A percentile compares a stretch with the other conserved stretches of the same genome.
Conservation (phyloP, 2,329 filamentous ascomycete species). For the Pseudogymnoascus sp. region DNA sequence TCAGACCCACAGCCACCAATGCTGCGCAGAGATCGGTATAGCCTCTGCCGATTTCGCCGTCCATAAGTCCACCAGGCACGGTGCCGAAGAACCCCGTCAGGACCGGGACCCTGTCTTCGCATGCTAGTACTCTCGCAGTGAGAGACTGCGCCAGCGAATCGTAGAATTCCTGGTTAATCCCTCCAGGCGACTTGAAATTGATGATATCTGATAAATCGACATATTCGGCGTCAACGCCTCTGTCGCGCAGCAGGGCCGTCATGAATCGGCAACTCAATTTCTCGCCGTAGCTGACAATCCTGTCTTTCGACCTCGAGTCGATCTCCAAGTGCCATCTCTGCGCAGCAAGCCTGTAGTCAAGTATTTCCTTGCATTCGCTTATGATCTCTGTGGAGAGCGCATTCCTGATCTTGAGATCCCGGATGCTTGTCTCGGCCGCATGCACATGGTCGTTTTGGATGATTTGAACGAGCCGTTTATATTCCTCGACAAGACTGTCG, state of each 20-base stretch:
- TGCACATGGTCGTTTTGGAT: conserved; percentile 76
- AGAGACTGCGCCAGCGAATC: conserved; percentile 54
- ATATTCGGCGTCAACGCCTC: conserved; percentile 77
- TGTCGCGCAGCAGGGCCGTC: conserved; percentile 73
- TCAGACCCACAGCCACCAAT: conserved; percentile 79
- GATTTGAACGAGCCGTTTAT: conserved; percentile 67
- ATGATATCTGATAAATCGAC: conserved; percentile 82
- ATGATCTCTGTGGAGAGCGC: conserved; percentile 61
- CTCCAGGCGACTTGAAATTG: conserved; percentile 52
- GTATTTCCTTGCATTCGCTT: conserved; percentile 71
- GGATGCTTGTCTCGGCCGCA: conserved; percentile 59
- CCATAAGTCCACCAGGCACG: conserved; percentile 82
- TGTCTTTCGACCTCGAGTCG: conserved; percentile 71
- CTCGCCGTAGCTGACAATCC: conserved; percentile 91
- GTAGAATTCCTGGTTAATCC: conserved; percentile 64
- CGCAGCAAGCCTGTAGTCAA: conserved; percentile 62
- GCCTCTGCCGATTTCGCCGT: conserved; percentile 81
- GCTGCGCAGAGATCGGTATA: conserved; percentile 97
- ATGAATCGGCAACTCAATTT: conserved; percentile 92
- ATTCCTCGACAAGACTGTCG: conserved; percentile 50
- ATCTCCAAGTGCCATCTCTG: conserved; percentile 66
- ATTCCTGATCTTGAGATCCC: conserved; percentile 47
- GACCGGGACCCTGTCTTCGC: conserved; percentile 63
- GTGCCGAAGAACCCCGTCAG: conserved; percentile 93
- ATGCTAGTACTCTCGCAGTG: conserved; percentile 56